These are phyloP conservation scores for Xylariales sp. DNA, from an alignment of 2,329 filamentous ascomycete genomes.

Conservation along the genomic window DNA sequence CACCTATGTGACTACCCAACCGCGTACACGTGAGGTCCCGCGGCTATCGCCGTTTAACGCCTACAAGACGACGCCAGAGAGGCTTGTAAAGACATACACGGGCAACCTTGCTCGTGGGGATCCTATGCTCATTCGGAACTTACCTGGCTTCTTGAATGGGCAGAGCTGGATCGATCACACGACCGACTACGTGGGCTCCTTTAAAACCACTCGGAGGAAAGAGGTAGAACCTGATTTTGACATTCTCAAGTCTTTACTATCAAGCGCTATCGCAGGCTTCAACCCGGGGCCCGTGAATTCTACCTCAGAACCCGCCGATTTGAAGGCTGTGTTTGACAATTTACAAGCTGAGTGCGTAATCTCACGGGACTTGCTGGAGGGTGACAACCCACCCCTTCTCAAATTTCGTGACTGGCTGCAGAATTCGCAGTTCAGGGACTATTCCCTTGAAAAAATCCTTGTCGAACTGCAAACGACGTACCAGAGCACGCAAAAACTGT, in stretches of 20 bases:
- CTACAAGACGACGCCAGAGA: slow-evolving; percentile 14
- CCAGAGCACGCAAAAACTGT: neutral
- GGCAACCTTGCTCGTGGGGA: slow-evolving; percentile 6
- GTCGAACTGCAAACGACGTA: slow-evolving; percentile 10
- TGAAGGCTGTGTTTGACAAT: slow-evolving; percentile 21
- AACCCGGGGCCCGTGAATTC: neutral
- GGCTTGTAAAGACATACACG: slow-evolving; percentile 29
- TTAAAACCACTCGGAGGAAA: neutral
- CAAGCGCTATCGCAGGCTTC: slow-evolving; percentile 17
- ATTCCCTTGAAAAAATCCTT: slow-evolving; percentile 13
- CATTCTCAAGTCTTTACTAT: slow-evolving; percentile 25
- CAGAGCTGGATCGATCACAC: slow-evolving; percentile 25
- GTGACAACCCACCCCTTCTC: slow-evolving; percentile 21
- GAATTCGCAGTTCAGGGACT: slow-evolving; percentile 17
- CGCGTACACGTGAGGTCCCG: slow-evolving; percentile 1
- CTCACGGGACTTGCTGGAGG: slow-evolving; percentile 1
- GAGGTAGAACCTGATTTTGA: slow-evolving; percentile 13
- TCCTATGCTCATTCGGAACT: slow-evolving; percentile 28
- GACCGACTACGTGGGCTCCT: slow-evolving; percentile 14
- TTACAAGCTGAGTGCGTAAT: slow-evolving; percentile 26
- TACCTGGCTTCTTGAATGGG: slow-evolving; percentile 28
- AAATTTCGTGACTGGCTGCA: slow-evolving; percentile 28
- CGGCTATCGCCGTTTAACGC: slow-evolving; percentile 25
- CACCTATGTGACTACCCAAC: too few relatives aligned
- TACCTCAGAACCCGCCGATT: neutral